Conservation (phyloP, 345 rosid species). For the Populus tremula region DNA sequence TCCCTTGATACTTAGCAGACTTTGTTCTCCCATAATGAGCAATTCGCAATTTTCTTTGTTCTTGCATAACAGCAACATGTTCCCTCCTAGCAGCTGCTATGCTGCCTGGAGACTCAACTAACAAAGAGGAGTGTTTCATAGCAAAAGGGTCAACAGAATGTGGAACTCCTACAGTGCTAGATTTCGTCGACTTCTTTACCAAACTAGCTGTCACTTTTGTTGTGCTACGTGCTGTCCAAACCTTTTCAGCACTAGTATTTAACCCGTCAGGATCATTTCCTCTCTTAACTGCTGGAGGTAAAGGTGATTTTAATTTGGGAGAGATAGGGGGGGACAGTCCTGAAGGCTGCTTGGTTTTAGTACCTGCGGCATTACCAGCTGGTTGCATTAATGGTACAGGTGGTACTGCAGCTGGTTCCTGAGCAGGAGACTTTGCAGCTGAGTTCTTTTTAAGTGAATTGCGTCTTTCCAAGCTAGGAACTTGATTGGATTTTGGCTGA, state of each 20-base stretch:
- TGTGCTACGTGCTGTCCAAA: constrained; percentile 9
- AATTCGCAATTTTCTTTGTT: constrained; percentile 49
- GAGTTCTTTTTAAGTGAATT: constrained; percentile 44
- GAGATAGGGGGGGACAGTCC: constrained; percentile 54
- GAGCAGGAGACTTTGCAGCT: constrained; percentile 30
- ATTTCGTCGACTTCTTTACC: constrained; percentile 22
- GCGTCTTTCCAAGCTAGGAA: constrained; percentile 40
- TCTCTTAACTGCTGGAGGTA: constrained; percentile 30
- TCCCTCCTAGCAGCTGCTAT: constrained; percentile 72
- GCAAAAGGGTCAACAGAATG: neutral
- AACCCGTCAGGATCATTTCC: constrained; percentile 21
- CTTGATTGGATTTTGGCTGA: constrained; percentile 62
- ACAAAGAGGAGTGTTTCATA: constrained; percentile 19
- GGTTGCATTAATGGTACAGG: constrained; percentile 13
- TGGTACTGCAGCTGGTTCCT: neutral
- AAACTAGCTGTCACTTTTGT: constrained; percentile 16
- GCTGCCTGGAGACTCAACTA: constrained; percentile 52
- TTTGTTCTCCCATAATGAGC: constrained; percentile 72
- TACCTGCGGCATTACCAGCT: constrained; percentile 1
- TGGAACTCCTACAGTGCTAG: neutral
- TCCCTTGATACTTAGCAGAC: constrained; percentile 33
- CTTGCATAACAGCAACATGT: constrained; percentile 61
- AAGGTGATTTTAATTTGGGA: constrained; percentile 44
- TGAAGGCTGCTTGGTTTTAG: constrained; percentile 17
- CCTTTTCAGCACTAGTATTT: constrained; percentile 36